phyloP scores from a whole-genome alignment of 805 yeast genomes.

The Pichia membranifaciens region DNA sequence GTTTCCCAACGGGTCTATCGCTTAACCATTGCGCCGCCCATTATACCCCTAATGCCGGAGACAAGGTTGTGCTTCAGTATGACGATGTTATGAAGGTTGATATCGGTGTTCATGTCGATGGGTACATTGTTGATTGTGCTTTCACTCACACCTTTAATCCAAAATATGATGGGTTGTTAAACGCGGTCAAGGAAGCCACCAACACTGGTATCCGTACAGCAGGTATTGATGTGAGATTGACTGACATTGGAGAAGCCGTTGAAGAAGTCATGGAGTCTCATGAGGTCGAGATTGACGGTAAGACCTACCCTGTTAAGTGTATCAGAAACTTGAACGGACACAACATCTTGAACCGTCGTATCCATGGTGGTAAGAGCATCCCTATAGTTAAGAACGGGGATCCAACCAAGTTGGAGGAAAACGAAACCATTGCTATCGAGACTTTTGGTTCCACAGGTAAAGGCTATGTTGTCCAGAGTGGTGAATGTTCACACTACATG shows the following conservation, averaged over 20 bases:
- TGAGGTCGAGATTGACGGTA: slow-evolving; percentile 87
- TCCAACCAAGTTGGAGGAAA: slow-evolving; percentile 97
- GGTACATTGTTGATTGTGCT: slow-evolving; percentile 90
- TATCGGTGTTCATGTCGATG: slow-evolving; percentile 94
- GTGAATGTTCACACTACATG: slow-evolving; percentile 95
- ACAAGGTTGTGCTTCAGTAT: slow-evolving; percentile 68
- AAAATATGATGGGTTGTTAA: slow-evolving; percentile 70
- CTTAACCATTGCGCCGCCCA: slow-evolving; percentile 95
- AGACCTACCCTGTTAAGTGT: slow-evolving; percentile 76
- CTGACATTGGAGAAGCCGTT: slow-evolving; percentile 92
- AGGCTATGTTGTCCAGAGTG: slow-evolving; percentile 79
- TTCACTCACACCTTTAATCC: slow-evolving; percentile 86
- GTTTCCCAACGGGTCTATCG: slow-evolving; percentile 97
- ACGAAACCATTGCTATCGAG: slow-evolving; percentile 96
- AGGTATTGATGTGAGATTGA: slow-evolving; percentile 91
- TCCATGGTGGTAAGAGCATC: slow-evolving; percentile 94
- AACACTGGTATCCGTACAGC: slow-evolving; percentile 89
- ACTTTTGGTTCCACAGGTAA: slow-evolving; percentile 97
- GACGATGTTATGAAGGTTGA: slow-evolving; percentile 97
- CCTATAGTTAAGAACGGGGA: slow-evolving; percentile 95
- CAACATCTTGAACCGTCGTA: slow-evolving; percentile 73
- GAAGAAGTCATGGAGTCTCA: slow-evolving; percentile 97
- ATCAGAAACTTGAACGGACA: slow-evolving; percentile 94
- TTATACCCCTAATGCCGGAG: slow-evolving; percentile 95
- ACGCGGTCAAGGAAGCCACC: slow-evolving; percentile 90